Evolutionary conservation across 2,329 filamentous ascomycete genomes (phyloP).

Genomic region (Trichoderma guizhouense): DNA sequence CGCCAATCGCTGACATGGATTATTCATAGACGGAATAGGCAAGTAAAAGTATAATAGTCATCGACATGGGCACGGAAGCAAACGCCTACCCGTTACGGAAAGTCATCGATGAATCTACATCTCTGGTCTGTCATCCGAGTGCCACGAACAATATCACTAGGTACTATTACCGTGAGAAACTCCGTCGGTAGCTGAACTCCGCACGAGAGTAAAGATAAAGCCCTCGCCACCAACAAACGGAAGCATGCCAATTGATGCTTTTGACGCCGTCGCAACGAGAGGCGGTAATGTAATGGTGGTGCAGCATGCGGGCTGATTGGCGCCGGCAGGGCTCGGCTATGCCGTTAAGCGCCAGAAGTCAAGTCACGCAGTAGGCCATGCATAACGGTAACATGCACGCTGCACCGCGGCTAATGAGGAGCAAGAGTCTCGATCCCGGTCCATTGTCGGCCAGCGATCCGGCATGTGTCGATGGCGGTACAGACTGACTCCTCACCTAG

Average conservation of each 20-base stretch:
- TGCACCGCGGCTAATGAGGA: background rate
- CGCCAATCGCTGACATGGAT: background rate
- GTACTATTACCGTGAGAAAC: too few species aligned
- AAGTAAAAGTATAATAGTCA: background rate
- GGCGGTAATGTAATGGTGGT: conserved; percentile 1
- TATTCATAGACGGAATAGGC: background rate
- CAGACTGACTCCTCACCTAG: background rate
- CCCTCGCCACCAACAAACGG: background rate
- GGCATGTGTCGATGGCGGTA: background rate
- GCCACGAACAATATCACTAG: too few species aligned
- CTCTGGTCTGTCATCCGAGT: background rate
- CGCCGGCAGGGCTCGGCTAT: background rate
- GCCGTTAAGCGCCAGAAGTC: conserved; percentile 6
- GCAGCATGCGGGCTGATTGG: conserved; percentile 3
- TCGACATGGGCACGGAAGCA: background rate
- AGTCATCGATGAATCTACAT: background rate
- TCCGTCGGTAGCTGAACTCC: background rate
- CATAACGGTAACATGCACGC: background rate
- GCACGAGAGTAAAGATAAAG: background rate
- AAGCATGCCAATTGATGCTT: background rate
- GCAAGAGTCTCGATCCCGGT: background rate
- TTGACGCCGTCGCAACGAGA: background rate
- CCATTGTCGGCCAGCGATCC: background rate
- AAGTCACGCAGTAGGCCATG: background rate
- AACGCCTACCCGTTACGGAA: background rate